Base-by-base conservation (phyloP, 2,329 filamentous ascomycete genomes). In the Trichoderma sp. region DNA sequence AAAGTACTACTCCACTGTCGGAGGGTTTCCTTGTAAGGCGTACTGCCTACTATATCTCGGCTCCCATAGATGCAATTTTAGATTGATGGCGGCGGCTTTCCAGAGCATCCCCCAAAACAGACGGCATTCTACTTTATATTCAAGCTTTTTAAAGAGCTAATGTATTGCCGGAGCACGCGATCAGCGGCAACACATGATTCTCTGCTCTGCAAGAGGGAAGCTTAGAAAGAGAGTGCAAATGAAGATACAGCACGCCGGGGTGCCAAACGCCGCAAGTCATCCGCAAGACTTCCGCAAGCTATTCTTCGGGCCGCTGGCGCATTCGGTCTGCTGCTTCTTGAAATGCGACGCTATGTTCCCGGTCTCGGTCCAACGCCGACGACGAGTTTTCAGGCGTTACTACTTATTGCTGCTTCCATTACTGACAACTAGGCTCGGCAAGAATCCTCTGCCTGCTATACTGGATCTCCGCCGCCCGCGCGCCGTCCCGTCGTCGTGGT, bases 401-500 rank as follows among this genome's bases (percentile, higher is more conserved):
- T 35, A 35, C 33, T 35, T 19, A 53, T n/a, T 24, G 47, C 29
- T 49, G 35, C 27, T 14, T 33, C n/a, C 21, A 24, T 2, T 21
- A 8, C 33, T 37, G 24, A 13, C 21, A 21, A 35, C 52, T 16
- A 35, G 40, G 10, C n/a, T 47, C 27, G 29, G 49, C 14, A 43
- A 66, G 29, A 16, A 37, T 31, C 43, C 7, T 47, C 21, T 61
- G 24, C 16, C 16, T 68, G 52, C 58, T 52, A 59, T 55, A 21
- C 53, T 58, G 40, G 40, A 60, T 67, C 24, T 70, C 62, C 62
- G 62, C 68, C 62, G 55, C 47, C 62, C 68, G 68, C 68, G 68
- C 68, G 68, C 68, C 68, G 68, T 70, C 68, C 68, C 68, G 68
- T 56, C 56, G 13, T 60, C 62, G 29, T 70, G 60, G 67, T 69